phyloP scores from a whole-genome alignment of 169 alveolate genomes.

The Plasmodium coatneyi region DNA sequence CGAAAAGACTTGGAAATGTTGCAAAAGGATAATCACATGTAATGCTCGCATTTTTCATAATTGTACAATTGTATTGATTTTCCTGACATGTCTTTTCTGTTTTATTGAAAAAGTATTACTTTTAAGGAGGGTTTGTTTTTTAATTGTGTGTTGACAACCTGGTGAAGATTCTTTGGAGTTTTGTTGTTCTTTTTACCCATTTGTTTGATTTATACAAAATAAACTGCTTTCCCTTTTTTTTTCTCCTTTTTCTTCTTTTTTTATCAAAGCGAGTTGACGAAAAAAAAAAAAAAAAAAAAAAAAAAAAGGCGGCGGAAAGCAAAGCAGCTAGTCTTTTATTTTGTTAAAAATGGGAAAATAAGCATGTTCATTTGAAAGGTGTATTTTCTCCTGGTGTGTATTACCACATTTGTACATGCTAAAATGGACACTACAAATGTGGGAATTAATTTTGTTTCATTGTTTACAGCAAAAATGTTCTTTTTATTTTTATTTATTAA shows the following conservation, averaged over 20 bases:
- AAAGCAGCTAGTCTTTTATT: conserved; percentile 14
- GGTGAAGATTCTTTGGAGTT: conserved; percentile 19
- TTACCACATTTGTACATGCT: not conserved
- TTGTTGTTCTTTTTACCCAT: conserved; percentile 61
- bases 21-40: not conserved
- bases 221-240: not conserved
- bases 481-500: not conserved
- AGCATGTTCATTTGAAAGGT: not conserved
- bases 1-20: not conserved
- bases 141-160: conserved; percentile 56
- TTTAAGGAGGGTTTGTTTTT: conserved; percentile 53
- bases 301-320: not conserved
- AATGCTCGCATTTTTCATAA: not conserved
- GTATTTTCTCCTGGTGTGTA: not conserved
- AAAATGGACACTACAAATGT: not conserved
- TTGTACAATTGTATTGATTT: not conserved
- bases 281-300: not conserved
- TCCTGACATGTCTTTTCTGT: conserved; percentile 19
- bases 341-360: conserved; percentile 10
- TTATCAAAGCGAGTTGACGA: not conserved
- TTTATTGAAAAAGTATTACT: conserved; percentile 19
- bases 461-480: not conserved
- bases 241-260: not conserved
- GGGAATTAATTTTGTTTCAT: not conserved
- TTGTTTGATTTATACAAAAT: conserved; percentile 11